Base-by-base conservation (phyloP, 176 grass and related monocot species). In the Raddia guianensis region DNA sequence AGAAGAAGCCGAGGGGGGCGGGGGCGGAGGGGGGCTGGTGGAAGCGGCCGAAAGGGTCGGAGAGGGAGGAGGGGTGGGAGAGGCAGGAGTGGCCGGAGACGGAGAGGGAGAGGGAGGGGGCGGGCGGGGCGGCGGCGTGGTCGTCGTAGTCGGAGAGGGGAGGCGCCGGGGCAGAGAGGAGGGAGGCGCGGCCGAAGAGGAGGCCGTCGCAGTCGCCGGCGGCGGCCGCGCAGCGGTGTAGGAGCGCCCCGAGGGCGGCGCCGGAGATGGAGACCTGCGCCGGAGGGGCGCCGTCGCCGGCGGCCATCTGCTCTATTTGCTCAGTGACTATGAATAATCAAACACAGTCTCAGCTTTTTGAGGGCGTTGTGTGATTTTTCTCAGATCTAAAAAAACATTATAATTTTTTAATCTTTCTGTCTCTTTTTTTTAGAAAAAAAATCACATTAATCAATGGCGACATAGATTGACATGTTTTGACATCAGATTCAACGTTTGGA, bases 231-330 rank as follows among this genome's bases (percentile, higher is more conserved):
- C 84, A 94, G 67, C 88, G 80, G 49, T 94, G 86, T 15, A 94
- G 86, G n/a, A 94, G 80, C 58, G 82, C 86, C 8, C 88, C 88
- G 2, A 94, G 88, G 27, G 91, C 72, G 0, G 88, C 82, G n/a
- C 88, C 88, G 72, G 91, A 84, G 83, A 94, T 89, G 80, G 86
- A 94, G 53, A 91, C 54, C 80, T 86, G 88, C 73, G 35, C 66
- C 68, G 76, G 43, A 15, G 44, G 50, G 49, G 59, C 49, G 75
- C 13, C n/a, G 58, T 56, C 74, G 79, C 50, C 67, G 79, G 34
- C 20, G 74, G 68, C 80, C 80, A 27, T 27, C 27, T 27, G 27
- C 27, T 27, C 27, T 27, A 27, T 27, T 27, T 27, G 27, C 27
- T 27, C 27, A 27, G 27, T 27, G 27, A 27, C 27, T 27, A 27